Base-by-base conservation (phyloP, 2,329 filamentous ascomycete species). In the Rugonectria rugulosa region DNA sequence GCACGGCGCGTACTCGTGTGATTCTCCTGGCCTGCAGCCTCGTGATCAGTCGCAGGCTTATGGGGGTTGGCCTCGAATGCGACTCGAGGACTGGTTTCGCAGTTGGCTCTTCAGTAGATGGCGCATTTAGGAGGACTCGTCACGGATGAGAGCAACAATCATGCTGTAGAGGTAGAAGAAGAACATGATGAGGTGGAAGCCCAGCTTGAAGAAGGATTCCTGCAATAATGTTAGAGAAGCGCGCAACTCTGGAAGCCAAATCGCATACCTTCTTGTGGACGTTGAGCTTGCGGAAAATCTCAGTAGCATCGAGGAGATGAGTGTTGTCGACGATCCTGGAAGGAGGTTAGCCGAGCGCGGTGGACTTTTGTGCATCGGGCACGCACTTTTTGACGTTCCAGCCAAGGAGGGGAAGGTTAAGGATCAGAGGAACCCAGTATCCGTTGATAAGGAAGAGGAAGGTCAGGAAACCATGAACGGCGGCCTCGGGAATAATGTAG, bases 131-230 rank as follows among this genome's bases (percentile, higher is more conserved):
- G 92, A 86, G 57, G 90, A 86, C 80, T 99, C 95, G 77, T 98
- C 95, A 72, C 90, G 88, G 81, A 99, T 99, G 61, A 99, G 85
- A 65, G 95, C 94, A 63, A 97, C 94, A 68, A 95, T 95, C 91
- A 95, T 96, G 88, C 91, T 96, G 86, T 97, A 97, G 53, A 99
- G 89, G 81, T 99, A 99, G 86, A 98, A 99, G 88, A 99, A 99
- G 86, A 99, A 99, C 92, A 99, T 97, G 79, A 99, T 77, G 58
- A 99, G 83, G 78, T 99, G 95, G 84, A 99, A 99, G 53, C 94
- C 95, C 37, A 99, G 91, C 82, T 99, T 99, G 81, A 95, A 88
- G 77, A 99, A 99, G 1, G 95, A 98, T 86, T 99, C 95, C 93
- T 97, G 53, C 70, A 50, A 62, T 57, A 14, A 2, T 24, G 57